Evolutionary conservation across 2,329 filamentous ascomycete genomes (phyloP).

Genomic region (Aspergillus sp.): DNA sequence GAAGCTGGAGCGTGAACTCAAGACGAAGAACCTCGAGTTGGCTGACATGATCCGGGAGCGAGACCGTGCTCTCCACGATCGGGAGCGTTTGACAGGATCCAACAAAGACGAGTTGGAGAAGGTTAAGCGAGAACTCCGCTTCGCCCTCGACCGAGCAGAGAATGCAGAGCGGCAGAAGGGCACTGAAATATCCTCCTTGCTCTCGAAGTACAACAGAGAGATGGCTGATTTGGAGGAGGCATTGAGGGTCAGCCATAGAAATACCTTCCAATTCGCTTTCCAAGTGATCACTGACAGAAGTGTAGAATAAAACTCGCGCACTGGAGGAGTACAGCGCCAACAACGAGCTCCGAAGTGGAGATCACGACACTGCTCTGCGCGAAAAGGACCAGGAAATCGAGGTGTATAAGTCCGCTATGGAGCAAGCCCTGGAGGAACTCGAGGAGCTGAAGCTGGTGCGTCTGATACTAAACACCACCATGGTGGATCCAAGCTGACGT

Average conservation of each 20-base stretch:
- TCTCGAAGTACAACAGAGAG: slow-evolving; percentile 95
- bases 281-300: slow-evolving; percentile 12
- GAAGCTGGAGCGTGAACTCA: slow-evolving; percentile 95
- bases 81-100: slow-evolving; percentile 81
- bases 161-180: slow-evolving; percentile 92
- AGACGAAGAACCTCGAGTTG: slow-evolving; percentile 98
- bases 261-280: background rate
- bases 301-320: slow-evolving; percentile 80
- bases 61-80: slow-evolving; percentile 90
- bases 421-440: slow-evolving; percentile 89
- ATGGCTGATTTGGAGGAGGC: slow-evolving; percentile 96
- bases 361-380: slow-evolving; percentile 80
- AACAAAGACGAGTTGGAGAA: slow-evolving; percentile 95
- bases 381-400: slow-evolving; percentile 98
- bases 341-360: slow-evolving; percentile 77
- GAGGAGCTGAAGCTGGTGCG: slow-evolving; percentile 75
- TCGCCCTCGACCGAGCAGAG: slow-evolving; percentile 89
- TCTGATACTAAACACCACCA: background rate
- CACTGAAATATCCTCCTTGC: slow-evolving; percentile 90
- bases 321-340: slow-evolving; percentile 82
- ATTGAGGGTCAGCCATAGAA: slow-evolving; percentile 55
- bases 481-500: background rate
- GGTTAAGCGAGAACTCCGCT: slow-evolving; percentile 86
- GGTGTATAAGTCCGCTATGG: slow-evolving; percentile 97
- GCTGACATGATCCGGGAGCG: slow-evolving; percentile 98